Evolutionary conservation across 306 rosid genomes (phyloP).

Genomic region (Potentilla sterilis): DNA sequence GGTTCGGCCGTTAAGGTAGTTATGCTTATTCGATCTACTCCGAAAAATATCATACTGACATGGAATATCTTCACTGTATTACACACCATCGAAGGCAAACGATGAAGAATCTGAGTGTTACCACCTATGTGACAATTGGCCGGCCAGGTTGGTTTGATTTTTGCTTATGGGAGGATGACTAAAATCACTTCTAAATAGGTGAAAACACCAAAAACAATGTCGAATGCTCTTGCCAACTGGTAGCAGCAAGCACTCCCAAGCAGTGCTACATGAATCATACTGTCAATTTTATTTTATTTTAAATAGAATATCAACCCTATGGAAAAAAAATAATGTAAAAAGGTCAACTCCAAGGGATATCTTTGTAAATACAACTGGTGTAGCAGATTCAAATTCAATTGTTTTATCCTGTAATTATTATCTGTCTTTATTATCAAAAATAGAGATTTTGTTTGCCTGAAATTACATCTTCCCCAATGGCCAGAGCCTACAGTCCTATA

Average conservation of each 20-base stretch:
- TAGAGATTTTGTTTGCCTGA: too few relatives aligned
- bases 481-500: too few relatives aligned
- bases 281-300: too few relatives aligned
- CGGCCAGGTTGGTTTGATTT: neutral
- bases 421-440: too few relatives aligned
- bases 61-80: neutral
- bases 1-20: constrained; percentile 19
- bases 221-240: neutral
- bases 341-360: too few relatives aligned
- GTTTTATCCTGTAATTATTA: too few relatives aligned
- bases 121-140: neutral
- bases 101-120: neutral
- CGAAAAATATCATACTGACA: neutral
- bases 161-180: neutral
- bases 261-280: too few relatives aligned
- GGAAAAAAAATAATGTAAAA: too few relatives aligned
- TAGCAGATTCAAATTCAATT: too few relatives aligned
- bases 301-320: too few relatives aligned
- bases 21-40: neutral
- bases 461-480: too few relatives aligned
- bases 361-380: too few relatives aligned
- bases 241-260: neutral
- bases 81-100: neutral
- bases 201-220: neutral
- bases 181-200: neutral